Percentiles rank a stretch among this genome's conserved stretches.
Evolutionary conservation across 2,329 filamentous ascomycete genomes (phyloP).

Genomic region (Alternaria arborescens): DNA sequence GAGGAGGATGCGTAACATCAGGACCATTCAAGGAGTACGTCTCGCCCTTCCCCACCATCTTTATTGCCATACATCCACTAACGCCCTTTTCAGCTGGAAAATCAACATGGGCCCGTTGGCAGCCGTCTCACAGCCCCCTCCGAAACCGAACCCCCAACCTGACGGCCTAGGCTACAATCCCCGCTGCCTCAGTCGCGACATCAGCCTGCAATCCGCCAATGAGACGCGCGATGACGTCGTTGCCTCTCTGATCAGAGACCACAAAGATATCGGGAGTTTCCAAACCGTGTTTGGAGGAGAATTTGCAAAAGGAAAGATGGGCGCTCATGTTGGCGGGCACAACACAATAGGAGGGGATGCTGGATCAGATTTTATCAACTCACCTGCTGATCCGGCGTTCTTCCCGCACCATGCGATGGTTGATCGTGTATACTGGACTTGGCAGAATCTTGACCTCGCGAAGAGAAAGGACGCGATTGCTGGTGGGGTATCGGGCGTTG

Average conservation of each 20-base stretch:
- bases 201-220: conserved; percentile 35
- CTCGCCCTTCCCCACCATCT: not conserved
- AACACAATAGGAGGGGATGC: conserved; percentile 55
- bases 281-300: conserved; percentile 51
- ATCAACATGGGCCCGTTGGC: conserved; percentile 61
- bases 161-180: conserved; percentile 46
- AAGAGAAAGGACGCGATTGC: conserved; percentile 51
- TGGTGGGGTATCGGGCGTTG: conserved; percentile 56
- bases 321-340: conserved; percentile 58
- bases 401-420: conserved; percentile 57
- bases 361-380: not conserved
- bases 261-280: conserved; percentile 45
- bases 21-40: conserved; percentile 61
- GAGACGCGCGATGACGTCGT: conserved; percentile 38
- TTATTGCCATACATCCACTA: not conserved
- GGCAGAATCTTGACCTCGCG: conserved; percentile 57
- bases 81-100: conserved; percentile 29
- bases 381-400: conserved; percentile 3
- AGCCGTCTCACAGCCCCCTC: conserved; percentile 32
- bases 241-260: conserved; percentile 31
- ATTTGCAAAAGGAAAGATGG: conserved; percentile 43
- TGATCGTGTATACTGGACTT: conserved; percentile 60
- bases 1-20: conserved; percentile 63
- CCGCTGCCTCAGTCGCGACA: conserved; percentile 52
- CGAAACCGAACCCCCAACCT: conserved; percentile 38